Conservation (phyloP, 345 rosid species). For the Salix suchowensis region DNA sequence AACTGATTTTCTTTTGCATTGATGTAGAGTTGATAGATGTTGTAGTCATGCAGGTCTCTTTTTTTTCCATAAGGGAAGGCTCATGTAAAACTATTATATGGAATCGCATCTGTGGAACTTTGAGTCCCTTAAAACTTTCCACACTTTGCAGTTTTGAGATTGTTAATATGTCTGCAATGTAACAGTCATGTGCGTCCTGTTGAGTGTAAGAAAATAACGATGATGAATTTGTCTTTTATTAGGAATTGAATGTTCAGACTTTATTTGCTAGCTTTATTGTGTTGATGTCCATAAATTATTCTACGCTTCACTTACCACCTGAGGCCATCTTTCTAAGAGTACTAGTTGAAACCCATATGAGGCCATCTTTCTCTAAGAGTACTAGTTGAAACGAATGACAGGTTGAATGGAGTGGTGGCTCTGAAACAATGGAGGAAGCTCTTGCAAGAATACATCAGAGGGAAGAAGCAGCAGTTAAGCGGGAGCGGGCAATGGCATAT, state of each 20-base stretch:
- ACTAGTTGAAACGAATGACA: slow-evolving; percentile 28
- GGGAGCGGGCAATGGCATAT: slow-evolving; percentile 92
- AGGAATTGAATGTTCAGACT: neutral
- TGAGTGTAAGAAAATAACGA: neutral
- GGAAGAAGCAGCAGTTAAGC: slow-evolving; percentile 86
- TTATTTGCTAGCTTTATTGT: neutral
- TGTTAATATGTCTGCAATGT: neutral
- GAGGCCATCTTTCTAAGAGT: neutral
- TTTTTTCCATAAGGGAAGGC: neutral
- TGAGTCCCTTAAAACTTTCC: neutral
- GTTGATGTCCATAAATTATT: neutral
- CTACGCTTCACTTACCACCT: neutral
- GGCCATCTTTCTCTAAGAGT: neutral
- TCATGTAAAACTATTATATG: neutral
- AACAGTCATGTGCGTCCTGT: neutral
- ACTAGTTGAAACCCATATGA: neutral
- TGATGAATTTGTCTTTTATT: neutral
- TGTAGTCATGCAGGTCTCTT: neutral
- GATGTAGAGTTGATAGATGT: neutral
- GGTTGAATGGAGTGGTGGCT: slow-evolving; percentile 94
- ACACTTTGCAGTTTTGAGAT: neutral
- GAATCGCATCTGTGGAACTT: neutral
- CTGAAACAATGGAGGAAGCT: slow-evolving; percentile 63
- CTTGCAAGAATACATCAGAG: slow-evolving; percentile 70
- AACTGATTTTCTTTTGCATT: neutral